phyloP scores from a whole-genome alignment of 1,284 basidiomycete species.

The Vanrija sp. region DNA sequence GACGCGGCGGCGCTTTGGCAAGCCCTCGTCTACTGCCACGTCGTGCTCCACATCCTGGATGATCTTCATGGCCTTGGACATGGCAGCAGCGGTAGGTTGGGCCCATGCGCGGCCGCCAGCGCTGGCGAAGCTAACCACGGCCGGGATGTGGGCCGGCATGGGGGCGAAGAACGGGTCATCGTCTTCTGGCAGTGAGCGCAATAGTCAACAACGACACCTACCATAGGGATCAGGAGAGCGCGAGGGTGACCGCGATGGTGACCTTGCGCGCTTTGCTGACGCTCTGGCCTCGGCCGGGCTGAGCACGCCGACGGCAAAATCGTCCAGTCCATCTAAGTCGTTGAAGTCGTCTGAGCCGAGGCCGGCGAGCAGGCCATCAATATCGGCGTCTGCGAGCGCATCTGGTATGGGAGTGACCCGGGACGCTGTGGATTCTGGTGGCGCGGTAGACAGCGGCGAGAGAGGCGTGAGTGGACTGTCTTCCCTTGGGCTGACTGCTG shows the following conservation, averaged over 20 bases:
- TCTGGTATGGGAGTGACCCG: neutral
- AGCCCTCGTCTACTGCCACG: conserved; percentile 16
- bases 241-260: neutral
- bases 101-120: conserved; percentile 24
- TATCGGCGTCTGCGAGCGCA: conserved; percentile 7
- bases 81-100: conserved; percentile 27
- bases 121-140: conserved; percentile 30
- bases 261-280: neutral
- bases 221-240: neutral
- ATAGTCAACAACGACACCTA: neutral
- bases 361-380: conserved; percentile 31
- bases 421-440: neutral
- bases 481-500: too few species aligned
- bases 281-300: neutral
- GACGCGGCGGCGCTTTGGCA: neutral
- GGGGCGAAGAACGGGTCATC: conserved; percentile 6
- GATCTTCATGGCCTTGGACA: conserved; percentile 26
- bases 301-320: conserved; percentile 5
- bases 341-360: conserved; percentile 34
- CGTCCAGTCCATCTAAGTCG: conserved; percentile 29
- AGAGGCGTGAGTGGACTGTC: too few species aligned
- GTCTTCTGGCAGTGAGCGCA: conserved; percentile 1
- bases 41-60: conserved; percentile 15
- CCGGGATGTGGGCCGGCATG: conserved; percentile 10
- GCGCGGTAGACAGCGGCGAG: too few species aligned